Evolutionary conservation across 2,329 filamentous ascomycete genomes (phyloP), one percentile per base, ranked within the genome.

Genomic region (Talaromyces albobiverticillius): DNA sequence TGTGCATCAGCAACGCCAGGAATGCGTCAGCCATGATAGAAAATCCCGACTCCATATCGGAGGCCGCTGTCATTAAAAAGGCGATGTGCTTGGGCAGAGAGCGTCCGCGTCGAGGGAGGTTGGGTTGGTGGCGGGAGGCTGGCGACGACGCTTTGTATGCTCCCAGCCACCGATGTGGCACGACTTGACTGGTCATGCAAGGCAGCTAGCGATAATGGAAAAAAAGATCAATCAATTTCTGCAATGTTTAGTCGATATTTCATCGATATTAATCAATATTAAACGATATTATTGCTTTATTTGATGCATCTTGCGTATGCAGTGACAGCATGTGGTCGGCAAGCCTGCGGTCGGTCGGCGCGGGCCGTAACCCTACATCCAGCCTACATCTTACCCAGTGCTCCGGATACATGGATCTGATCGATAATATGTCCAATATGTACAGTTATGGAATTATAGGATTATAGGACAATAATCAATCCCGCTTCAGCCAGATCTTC

Each of bases 161-260:
- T 53, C 50, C 54, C 54, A 56, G 54, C 54, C 54, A 56, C 54
- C 45, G 16, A 52, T 50, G 50, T 56, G 54, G 36, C 50, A 42
- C 38, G 34, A 31, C 31, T 1, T 23, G 40, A 53, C 50, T 56
- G 54, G 54, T 14, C n/a, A 53, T 34, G 54, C 25, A 56, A 56
- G 54, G 54, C 16, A 16, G 23, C 31, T 31, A 23, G 25, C 3
- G 2, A n/a, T 25, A 13, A n/a, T n/a, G n/a, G n/a, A n/a, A n/a
- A n/a, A n/a, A n/a, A n/a, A n/a, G n/a, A 40, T 13, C 36, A 40
- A n/a, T n/a, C 14, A n/a, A n/a, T 40, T 40, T 40, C 13, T n/a
- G 5, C 18, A n/a, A n/a, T 40, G 14, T 40, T n/a, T n/a, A n/a
- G n/a, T n/a, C n/a, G 13, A 6, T 40, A 40, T n/a, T 40, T 40